These are phyloP conservation scores for Cutaneotrichosporon mucoides DNA, from an alignment of 1,284 basidiomycete genomes.

Conservation along the genomic window DNA sequence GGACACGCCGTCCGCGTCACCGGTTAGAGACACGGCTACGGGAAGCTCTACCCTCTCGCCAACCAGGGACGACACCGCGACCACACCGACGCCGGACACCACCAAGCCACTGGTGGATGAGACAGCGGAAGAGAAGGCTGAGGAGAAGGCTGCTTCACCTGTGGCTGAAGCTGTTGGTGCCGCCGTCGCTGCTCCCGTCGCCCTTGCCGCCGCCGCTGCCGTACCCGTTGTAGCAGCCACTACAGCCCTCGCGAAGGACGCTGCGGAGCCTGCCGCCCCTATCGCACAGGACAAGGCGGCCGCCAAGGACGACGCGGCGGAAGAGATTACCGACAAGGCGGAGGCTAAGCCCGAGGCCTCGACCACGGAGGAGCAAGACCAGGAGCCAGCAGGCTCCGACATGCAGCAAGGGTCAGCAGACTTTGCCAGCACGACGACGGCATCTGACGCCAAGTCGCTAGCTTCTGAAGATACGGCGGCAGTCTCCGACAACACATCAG, in stretches of 20 bases:
- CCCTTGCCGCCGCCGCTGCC: background rate
- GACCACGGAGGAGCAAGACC: background rate
- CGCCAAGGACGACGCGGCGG: background rate
- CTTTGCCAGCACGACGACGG: no score
- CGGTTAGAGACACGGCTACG: no score
- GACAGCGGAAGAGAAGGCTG: background rate
- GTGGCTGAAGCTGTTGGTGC: background rate
- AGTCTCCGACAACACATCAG: no score
- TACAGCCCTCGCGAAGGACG: background rate
- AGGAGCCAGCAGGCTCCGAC: no score
- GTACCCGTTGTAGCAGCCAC: background rate
- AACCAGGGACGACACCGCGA: background rate
- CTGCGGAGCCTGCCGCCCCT: background rate
- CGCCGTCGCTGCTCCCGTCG: background rate
- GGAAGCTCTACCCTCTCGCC: no score
- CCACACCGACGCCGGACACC: background rate
- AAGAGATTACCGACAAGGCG: constrained; percentile 1
- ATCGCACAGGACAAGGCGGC: background rate
- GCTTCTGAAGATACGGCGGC: no score
- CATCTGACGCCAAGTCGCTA: no score
- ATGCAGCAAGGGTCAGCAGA: no score
- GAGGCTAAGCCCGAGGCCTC: background rate
- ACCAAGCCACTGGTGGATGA: background rate
- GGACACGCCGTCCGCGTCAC: no score
- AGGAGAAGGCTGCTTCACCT: background rate